phyloP scores from a whole-genome alignment of 2,329 filamentous ascomycete genomes.

The Monosporascus sp. region DNA sequence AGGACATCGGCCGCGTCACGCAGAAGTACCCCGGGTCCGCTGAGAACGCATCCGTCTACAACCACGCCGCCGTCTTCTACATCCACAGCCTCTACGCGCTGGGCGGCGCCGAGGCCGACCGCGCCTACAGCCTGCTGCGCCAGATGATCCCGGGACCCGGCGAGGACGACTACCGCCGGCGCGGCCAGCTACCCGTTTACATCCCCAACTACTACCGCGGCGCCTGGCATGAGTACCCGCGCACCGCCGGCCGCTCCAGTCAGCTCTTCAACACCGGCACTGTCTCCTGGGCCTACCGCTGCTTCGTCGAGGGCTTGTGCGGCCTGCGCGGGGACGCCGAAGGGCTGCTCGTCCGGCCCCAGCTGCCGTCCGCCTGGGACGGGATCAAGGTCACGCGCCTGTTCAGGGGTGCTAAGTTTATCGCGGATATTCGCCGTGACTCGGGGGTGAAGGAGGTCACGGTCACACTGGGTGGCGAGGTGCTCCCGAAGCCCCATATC shows the following conservation, averaged over 20 bases:
- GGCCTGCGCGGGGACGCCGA: constrained; percentile 44
- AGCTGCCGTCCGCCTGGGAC: constrained; percentile 46
- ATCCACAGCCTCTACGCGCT: constrained; percentile 48
- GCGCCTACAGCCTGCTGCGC: constrained; percentile 45
- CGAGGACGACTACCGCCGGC: constrained; percentile 44
- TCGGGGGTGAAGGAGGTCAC: constrained; percentile 34
- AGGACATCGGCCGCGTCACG: constrained; percentile 53
- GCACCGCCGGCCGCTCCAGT: constrained; percentile 50
- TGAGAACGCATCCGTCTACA: constrained; percentile 55
- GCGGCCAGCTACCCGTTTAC: constrained; percentile 52
- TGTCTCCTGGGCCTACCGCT: constrained; percentile 51
- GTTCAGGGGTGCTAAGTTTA: constrained; percentile 48
- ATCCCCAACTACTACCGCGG: constrained; percentile 56
- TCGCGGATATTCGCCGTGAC: constrained; percentile 37
- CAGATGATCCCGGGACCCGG: constrained; percentile 50
- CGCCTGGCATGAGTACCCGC: constrained; percentile 40
- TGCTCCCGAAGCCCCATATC: constrained; percentile 35
- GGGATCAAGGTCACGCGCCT: constrained; percentile 39
- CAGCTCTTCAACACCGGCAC: constrained; percentile 56
- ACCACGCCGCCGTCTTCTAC: constrained; percentile 52
- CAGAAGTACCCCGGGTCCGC: constrained; percentile 53
- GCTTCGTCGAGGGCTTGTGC: constrained; percentile 50
- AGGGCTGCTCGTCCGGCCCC: constrained; percentile 42
- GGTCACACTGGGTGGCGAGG: constrained; percentile 32
- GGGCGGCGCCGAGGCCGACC: constrained; percentile 37